Percentiles rank a stretch among this genome's conserved stretches.
Conservation (phyloP, 2,329 filamentous ascomycete genomes). For the Emergomyces africanus region DNA sequence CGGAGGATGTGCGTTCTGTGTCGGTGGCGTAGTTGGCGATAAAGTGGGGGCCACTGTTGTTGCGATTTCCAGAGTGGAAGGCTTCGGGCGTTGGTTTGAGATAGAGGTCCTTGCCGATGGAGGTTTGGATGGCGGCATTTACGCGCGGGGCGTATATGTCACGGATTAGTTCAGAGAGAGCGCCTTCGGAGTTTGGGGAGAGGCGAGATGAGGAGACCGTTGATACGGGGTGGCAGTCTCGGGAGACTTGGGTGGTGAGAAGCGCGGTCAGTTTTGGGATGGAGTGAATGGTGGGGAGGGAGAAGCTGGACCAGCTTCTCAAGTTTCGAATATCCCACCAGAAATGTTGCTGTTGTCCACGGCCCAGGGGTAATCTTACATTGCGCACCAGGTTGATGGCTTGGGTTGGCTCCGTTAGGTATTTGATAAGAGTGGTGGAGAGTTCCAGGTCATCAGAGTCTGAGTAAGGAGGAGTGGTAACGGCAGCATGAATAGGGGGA, state of each 20-base stretch:
- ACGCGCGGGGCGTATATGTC: conserved; percentile 74
- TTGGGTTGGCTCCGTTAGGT: conserved; percentile 68
- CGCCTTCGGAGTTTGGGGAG: conserved; percentile 64
- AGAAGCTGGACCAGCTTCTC: conserved; percentile 72
- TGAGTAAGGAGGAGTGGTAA: not conserved
- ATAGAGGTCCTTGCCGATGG: conserved; percentile 49
- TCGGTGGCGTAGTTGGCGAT: conserved; percentile 42
- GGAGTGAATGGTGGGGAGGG: conserved; percentile 53
- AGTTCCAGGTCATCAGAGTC: conserved; percentile 15
- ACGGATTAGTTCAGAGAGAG: conserved; percentile 62
- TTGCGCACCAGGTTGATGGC: conserved; percentile 70
- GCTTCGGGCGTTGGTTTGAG: conserved; percentile 30
- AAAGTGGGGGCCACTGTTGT: conserved; percentile 38
- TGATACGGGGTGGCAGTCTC: conserved; percentile 26
- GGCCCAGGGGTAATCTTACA: conserved; percentile 53
- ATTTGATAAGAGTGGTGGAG: conserved; percentile 59
- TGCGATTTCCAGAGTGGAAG: conserved; percentile 23
- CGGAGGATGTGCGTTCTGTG: conserved; percentile 35
- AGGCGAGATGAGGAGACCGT: conserved; percentile 36
- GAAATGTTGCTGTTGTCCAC: conserved; percentile 66
- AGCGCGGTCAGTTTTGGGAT: conserved; percentile 62
- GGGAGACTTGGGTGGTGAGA: conserved; percentile 53
- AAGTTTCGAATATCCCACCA: conserved; percentile 95
- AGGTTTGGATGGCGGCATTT: conserved; percentile 69
- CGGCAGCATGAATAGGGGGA: conserved; percentile 11